Evolutionary conservation across 2,329 filamentous ascomycete genomes (phyloP).

Genomic region (Xylariales sp.): DNA sequence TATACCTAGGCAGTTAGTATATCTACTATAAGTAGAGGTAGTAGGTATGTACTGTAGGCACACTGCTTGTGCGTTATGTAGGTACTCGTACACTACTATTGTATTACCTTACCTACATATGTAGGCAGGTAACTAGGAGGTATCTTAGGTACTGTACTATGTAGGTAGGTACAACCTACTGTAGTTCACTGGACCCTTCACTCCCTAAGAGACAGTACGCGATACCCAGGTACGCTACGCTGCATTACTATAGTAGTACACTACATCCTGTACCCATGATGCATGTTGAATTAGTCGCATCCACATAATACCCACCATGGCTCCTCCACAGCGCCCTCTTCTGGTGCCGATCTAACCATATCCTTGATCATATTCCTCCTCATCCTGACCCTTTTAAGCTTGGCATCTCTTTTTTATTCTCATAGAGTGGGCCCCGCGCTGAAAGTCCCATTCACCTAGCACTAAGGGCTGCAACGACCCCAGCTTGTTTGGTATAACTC

Average conservation of each 20-base stretch:
- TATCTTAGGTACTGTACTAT: too few species aligned
- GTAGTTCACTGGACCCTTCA: background rate
- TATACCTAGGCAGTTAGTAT: too few species aligned
- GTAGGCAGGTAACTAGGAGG: too few species aligned
- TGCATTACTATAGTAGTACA: constrained; percentile 3
- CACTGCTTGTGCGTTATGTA: too few species aligned
- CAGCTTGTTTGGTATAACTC: constrained; percentile 38
- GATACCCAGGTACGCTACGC: too few species aligned
- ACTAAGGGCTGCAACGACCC: constrained; percentile 22
- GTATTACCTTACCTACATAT: too few species aligned
- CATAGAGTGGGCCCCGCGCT: constrained; percentile 36
- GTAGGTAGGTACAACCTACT: too few species aligned
- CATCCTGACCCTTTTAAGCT: constrained; percentile 31
- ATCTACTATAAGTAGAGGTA: too few species aligned
- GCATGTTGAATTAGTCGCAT: constrained; percentile 31
- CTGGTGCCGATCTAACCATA: constrained; percentile 35
- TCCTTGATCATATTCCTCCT: constrained; percentile 32
- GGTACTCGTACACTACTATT: too few species aligned
- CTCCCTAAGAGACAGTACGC: background rate
- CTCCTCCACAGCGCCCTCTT: constrained; percentile 15
- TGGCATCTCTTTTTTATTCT: constrained; percentile 32
- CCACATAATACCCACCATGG: constrained; percentile 26
- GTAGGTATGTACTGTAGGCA: too few species aligned
- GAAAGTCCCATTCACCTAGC: constrained; percentile 27
- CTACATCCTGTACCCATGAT: constrained; percentile 23